phyloP scores from a whole-genome alignment of 495 filamentous ascomycete species.

The Hypoxylon perforatum region DNA sequence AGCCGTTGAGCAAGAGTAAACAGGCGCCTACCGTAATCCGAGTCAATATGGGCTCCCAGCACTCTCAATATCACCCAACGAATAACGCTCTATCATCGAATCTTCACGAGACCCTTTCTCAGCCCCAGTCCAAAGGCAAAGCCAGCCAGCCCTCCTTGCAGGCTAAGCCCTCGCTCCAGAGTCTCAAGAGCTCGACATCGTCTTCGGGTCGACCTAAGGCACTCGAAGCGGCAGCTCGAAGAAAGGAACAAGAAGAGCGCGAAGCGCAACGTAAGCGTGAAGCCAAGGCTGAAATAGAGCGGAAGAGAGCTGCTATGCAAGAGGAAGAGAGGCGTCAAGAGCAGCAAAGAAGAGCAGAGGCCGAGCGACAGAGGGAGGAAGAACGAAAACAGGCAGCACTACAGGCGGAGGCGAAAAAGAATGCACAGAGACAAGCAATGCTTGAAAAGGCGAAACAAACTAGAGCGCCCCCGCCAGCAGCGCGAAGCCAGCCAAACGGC shows the following conservation, averaged over 20 bases:
- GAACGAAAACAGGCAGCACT: slow-evolving; percentile 55
- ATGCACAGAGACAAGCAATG: slow-evolving; percentile 76
- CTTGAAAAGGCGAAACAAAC: slow-evolving; percentile 72
- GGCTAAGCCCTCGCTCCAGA: slow-evolving; percentile 70
- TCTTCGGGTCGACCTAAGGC: slow-evolving; percentile 69
- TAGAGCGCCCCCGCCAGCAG: slow-evolving; percentile 63
- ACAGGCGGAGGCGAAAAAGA: slow-evolving; percentile 68
- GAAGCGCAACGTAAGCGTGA: slow-evolving; percentile 82
- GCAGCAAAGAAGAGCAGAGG: slow-evolving; percentile 62
- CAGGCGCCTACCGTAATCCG: slow-evolving; percentile 83
- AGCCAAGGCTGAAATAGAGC: slow-evolving; percentile 79
- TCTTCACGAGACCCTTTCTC: slow-evolving; percentile 68
- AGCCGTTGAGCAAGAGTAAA: slow-evolving; percentile 70
- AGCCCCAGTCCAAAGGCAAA: slow-evolving; percentile 66
- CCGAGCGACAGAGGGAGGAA: slow-evolving; percentile 62
- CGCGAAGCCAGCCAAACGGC: slow-evolving; percentile 59
- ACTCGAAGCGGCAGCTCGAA: slow-evolving; percentile 73
- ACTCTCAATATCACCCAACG: slow-evolving; percentile 67
- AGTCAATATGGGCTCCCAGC: slow-evolving; percentile 77
- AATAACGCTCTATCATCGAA: slow-evolving; percentile 67
- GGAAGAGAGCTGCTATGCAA: slow-evolving; percentile 71
- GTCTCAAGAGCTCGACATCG: slow-evolving; percentile 76
- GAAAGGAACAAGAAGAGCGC: slow-evolving; percentile 83
- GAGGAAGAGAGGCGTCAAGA: slow-evolving; percentile 66
- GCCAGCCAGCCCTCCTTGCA: slow-evolving; percentile 74